A percentile compares a stretch with the other conserved stretches of the same genome.
Conservation (phyloP, 73 alveolate species). For the Strombidium stylifer region DNA sequence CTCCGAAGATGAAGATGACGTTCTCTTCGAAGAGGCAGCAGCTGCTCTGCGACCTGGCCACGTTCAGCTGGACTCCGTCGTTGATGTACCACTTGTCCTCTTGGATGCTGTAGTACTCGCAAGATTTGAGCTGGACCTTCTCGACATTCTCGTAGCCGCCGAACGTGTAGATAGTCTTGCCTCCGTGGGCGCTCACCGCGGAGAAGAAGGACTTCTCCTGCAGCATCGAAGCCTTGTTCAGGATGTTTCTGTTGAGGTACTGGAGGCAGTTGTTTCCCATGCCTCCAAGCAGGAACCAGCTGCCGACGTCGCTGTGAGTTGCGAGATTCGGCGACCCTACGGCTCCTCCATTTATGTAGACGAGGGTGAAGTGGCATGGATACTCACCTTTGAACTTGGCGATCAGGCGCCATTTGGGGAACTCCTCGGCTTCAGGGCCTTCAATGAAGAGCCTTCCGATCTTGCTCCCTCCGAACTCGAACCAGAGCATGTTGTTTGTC, state of each 20-base stretch:
- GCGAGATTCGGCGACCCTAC: slow-evolving; percentile 16
- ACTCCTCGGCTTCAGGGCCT: slow-evolving; percentile 69
- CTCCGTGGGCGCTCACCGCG: slow-evolving; percentile 66
- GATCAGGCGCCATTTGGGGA: slow-evolving; percentile 84
- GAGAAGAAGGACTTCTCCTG: slow-evolving; percentile 84
- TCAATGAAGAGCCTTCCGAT: slow-evolving; percentile 81
- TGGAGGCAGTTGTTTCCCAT: slow-evolving; percentile 72
- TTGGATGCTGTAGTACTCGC: slow-evolving; percentile 75
- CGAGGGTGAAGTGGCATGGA: slow-evolving; percentile 81
- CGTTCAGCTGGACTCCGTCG: slow-evolving; percentile 73
- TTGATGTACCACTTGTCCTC: slow-evolving; percentile 79
- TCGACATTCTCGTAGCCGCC: slow-evolving; percentile 95
- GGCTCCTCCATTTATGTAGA: slow-evolving; percentile 71
- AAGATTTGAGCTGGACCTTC: slow-evolving; percentile 83
- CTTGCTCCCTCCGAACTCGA: slow-evolving; percentile 94
- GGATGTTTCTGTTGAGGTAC: slow-evolving; percentile 74
- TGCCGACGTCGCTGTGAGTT: slow-evolving; percentile 60
- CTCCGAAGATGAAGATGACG: slow-evolving; percentile 92
- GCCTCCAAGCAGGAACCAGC: slow-evolving; percentile 91
- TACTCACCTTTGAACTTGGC: slow-evolving; percentile 89
- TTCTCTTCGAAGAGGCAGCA: slow-evolving; percentile 84
- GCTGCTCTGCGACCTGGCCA: slow-evolving; percentile 82
- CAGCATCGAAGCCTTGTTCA: slow-evolving; percentile 73
- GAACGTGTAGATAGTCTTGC: slow-evolving; percentile 75
- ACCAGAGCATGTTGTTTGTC: slow-evolving; percentile 78